Evolutionary conservation across 78 protist genomes (phyloP).

Genomic region (Acrasis kona): DNA sequence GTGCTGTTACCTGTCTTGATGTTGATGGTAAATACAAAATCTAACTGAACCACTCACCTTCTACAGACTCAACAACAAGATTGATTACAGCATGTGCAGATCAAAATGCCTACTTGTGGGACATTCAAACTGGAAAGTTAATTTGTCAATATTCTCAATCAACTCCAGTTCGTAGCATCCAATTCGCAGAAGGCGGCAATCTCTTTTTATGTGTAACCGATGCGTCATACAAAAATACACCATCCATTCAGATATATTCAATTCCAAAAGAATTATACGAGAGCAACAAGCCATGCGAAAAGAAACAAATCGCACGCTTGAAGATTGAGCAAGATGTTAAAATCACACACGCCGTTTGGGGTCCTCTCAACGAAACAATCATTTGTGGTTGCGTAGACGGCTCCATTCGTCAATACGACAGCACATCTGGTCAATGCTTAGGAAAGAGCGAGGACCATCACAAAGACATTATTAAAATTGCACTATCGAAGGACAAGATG

Average conservation of each 20-base stretch:
- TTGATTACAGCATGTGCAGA: neutral
- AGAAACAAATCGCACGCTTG: constrained; percentile 5
- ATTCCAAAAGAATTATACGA: neutral
- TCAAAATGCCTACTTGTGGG: neutral
- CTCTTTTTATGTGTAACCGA: constrained; percentile 36
- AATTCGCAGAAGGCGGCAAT: constrained; percentile 40
- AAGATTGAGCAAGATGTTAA: neutral
- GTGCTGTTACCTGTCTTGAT: constrained; percentile 71
- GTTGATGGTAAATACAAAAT: constrained; percentile 38
- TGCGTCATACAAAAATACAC: constrained; percentile 39
- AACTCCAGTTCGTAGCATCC: neutral
- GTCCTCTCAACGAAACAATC: constrained; percentile 36
- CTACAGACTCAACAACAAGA: neutral
- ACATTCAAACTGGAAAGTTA: neutral
- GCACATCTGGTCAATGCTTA: constrained; percentile 1
- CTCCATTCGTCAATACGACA: constrained; percentile 6
- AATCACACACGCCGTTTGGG: constrained; percentile 36
- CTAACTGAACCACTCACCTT: constrained; percentile 47
- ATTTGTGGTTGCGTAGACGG: constrained; percentile 37
- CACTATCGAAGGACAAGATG: constrained; percentile 24
- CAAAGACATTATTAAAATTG: neutral
- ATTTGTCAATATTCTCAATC: neutral
- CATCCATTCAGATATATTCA: constrained; percentile 41
- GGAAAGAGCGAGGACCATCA: constrained; percentile 1
- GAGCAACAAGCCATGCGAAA: constrained; percentile 4